A percentile compares a stretch with the other conserved stretches of the same genome.
These are phyloP conservation scores for Globisporangium okanoganense DNA, from an alignment of 352 stramenopile genomes.

Conservation along the genomic window DNA sequence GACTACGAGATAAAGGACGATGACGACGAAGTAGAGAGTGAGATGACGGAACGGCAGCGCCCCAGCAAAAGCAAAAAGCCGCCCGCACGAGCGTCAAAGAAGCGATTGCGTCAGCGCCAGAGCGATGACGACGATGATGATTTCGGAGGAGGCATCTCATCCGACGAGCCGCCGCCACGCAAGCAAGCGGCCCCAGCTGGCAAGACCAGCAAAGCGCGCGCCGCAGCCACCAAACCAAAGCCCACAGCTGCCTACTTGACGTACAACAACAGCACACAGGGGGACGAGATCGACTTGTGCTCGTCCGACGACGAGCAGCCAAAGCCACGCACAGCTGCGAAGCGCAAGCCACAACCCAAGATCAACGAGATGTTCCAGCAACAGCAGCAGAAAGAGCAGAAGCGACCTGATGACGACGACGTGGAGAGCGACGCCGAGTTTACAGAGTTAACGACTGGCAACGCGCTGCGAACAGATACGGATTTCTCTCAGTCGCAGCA, in stretches of 20 bases:
- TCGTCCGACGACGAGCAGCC: conserved; percentile 38
- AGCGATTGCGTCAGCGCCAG: conserved; percentile 35
- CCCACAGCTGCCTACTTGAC: background rate
- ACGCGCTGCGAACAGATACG: conserved; percentile 25
- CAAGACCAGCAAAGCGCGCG: conserved; percentile 16
- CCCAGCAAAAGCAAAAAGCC: conserved; percentile 9
- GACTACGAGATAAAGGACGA: conserved; percentile 51
- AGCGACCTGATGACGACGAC: conserved; percentile 31
- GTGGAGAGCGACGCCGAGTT: conserved; percentile 76
- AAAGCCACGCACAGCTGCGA: conserved; percentile 14
- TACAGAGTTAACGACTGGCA: conserved; percentile 33
- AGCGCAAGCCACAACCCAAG: conserved; percentile 45
- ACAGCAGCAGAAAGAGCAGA: conserved; percentile 19
- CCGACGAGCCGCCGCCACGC: conserved; percentile 12
- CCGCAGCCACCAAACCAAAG: background rate
- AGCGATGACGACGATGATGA: conserved; percentile 30
- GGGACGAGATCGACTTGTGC: conserved; percentile 41
- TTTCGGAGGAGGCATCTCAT: conserved; percentile 14
- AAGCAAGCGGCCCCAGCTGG: conserved; percentile 6
- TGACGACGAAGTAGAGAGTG: conserved; percentile 24
- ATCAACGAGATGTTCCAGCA: conserved; percentile 57
- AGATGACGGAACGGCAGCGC: conserved; percentile 15
- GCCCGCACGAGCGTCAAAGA: conserved; percentile 20
- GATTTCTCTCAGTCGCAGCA: conserved; percentile 27
- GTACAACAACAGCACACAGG: conserved; percentile 10